Conservation (phyloP, 2,329 filamentous ascomycete species). For the Ceratocystiopsis sp. region DNA sequence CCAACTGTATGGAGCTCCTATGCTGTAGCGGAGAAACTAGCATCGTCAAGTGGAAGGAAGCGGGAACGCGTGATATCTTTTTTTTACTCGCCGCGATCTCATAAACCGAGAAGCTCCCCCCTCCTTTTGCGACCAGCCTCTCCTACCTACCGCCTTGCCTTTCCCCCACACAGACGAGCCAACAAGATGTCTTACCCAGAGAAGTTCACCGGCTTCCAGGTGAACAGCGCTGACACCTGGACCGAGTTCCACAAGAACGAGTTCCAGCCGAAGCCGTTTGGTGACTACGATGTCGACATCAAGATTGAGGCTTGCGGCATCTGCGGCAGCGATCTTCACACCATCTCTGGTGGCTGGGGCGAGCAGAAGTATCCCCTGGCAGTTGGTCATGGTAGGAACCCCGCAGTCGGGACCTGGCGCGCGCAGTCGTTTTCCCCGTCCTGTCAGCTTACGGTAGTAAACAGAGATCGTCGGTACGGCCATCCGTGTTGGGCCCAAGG, state of each 20-base stretch:
- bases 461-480: slow-evolving; percentile 53
- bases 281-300: slow-evolving; percentile 74
- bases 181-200: slow-evolving; percentile 36
- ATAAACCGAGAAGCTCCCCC: too few relatives aligned
- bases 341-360: slow-evolving; percentile 52
- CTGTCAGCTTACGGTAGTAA: too few relatives aligned
- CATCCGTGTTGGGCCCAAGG: slow-evolving; percentile 47
- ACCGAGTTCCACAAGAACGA: slow-evolving; percentile 51
- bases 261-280: slow-evolving; percentile 73
- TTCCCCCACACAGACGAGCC: neutral
- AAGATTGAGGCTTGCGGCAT: slow-evolving; percentile 70
- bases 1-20: too few relatives aligned
- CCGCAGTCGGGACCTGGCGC: neutral
- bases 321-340: slow-evolving; percentile 57
- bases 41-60: too few relatives aligned
- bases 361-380: slow-evolving; percentile 43
- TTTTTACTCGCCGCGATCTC: neutral
- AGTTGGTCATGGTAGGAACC: slow-evolving; percentile 41
- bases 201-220: slow-evolving; percentile 44
- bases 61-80: neutral
- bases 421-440: too few relatives aligned
- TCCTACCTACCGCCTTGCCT: neutral
- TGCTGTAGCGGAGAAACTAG: too few relatives aligned
- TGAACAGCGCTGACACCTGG: slow-evolving; percentile 35
- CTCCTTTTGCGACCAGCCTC: too few relatives aligned